Conservation (phyloP, 805 yeast genomes). For the Candida ponderosae region DNA sequence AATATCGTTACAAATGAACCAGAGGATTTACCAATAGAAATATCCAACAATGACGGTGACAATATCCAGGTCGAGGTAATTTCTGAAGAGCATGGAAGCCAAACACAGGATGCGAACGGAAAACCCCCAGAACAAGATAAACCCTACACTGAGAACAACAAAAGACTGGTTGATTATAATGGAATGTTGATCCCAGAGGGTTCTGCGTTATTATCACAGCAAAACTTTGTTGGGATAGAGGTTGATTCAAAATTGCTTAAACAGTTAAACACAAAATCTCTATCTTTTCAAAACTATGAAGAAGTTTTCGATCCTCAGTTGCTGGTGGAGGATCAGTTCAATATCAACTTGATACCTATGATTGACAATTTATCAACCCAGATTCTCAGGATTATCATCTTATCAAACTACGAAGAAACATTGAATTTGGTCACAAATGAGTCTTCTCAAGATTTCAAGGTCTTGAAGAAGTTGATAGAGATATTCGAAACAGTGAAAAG, state of each 20-base stretch:
- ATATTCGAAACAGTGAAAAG: slow-evolving; percentile 71
- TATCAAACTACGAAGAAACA: slow-evolving; percentile 70
- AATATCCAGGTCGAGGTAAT: too few species aligned
- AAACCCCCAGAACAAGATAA: too few species aligned
- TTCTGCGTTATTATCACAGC: slow-evolving; percentile 9
- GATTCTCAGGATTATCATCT: slow-evolving; percentile 61
- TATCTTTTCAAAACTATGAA: not conserved
- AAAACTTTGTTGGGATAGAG: not conserved
- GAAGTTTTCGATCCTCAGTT: not conserved
- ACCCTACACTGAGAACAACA: too few species aligned
- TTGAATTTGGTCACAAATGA: slow-evolving; percentile 60
- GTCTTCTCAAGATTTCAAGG: slow-evolving; percentile 48
- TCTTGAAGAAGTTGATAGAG: slow-evolving; percentile 32
- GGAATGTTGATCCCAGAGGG: slow-evolving; percentile 16
- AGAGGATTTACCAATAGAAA: too few species aligned
- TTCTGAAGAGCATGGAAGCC: too few species aligned
- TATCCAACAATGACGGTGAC: too few species aligned
- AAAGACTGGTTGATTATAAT: slow-evolving; percentile 1
- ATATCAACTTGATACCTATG: slow-evolving; percentile 63
- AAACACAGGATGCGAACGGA: too few species aligned
- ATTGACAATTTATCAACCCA: slow-evolving; percentile 81
- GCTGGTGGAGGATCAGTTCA: slow-evolving; percentile 31
- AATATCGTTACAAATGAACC: too few species aligned
- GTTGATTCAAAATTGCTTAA: not conserved
- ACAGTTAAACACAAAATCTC: not conserved